Conservation (phyloP, 2,329 filamentous ascomycete species). For the Endothia cerciana region DNA sequence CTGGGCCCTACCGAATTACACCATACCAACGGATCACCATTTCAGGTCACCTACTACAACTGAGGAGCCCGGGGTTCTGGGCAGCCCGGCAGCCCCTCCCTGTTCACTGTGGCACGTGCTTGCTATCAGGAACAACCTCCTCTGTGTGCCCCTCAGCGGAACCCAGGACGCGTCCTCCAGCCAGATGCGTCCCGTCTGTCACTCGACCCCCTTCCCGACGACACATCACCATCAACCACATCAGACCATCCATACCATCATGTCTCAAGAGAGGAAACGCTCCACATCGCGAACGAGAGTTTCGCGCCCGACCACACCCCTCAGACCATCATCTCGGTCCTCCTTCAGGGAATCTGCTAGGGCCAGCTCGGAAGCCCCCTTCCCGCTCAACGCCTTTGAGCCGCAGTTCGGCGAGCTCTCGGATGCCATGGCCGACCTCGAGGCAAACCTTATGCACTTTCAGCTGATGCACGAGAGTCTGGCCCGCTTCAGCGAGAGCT, state of each 20-base stretch:
- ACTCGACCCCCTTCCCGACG: background rate
- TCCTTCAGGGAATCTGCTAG: slow-evolving; percentile 80
- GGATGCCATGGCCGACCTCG: slow-evolving; percentile 91
- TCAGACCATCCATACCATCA: slow-evolving; percentile 3
- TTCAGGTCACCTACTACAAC: background rate
- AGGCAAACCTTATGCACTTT: slow-evolving; percentile 96
- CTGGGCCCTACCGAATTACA: too few species aligned
- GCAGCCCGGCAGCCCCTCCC: too few species aligned
- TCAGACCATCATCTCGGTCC: slow-evolving; percentile 86
- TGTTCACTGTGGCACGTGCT: background rate
- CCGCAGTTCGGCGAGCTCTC: slow-evolving; percentile 91
- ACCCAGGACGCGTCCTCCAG: slow-evolving; percentile 4
- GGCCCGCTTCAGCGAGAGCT: slow-evolving; percentile 91
- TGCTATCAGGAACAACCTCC: background rate
- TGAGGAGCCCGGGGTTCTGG: background rate
- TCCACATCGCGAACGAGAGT: slow-evolving; percentile 66
- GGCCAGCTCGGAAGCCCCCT: slow-evolving; percentile 56
- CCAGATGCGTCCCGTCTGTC: too few species aligned
- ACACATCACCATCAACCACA: background rate
- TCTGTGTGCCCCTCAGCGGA: background rate
- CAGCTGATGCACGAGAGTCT: slow-evolving; percentile 96
- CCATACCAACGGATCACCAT: background rate
- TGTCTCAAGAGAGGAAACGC: slow-evolving; percentile 39
- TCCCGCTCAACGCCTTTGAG: slow-evolving; percentile 82
- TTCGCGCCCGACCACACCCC: slow-evolving; percentile 86